Evolutionary conservation across 805 yeast genomes (phyloP), one percentile per base, ranked within the genome.

Genomic region (Zygosaccharomyces lentus): DNA sequence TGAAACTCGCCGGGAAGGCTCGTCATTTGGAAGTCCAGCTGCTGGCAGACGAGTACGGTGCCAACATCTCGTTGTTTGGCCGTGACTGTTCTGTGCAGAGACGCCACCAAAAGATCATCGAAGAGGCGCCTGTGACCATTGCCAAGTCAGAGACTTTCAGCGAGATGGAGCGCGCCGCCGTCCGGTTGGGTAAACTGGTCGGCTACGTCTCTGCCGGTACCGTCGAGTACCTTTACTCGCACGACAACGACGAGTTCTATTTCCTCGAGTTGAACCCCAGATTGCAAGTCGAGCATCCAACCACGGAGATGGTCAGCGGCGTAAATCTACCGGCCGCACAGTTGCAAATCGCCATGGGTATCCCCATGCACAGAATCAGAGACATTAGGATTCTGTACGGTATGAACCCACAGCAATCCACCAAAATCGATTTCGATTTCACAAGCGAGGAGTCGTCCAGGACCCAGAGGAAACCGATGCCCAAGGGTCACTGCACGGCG

Each of bases 181-280:
- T 93, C 25, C 81, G 99, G 73, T 79, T 93, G 57, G 99, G 99
- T 69, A 80, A 82, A 68, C 78, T 93, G 55, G 99, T 93, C 44
- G 99, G 99, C 55, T 93, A 93, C 63, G 99, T 93, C 27, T 87
- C 96, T 51, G 98, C 99, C 23, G 99, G 99, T 78, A 93, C 99
- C 37, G 98, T 93, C 46, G 99, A 93, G 71, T 93, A 93, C 71
- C 76, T 93, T 58, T 93, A 93, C 67, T 88, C 96, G 23, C 93
- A 89, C 66, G 80, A 86, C 47, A 97, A 93, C 51, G 90, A 91
- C 69, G 88, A 90, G 66, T 93, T 91, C 67, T 93, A 90, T 76
- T 93, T 93, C 70, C 76, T 93, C 66, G 99, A 93, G 73, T 78
- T 93, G 67, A 93, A 93, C 68, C 99, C 99, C 61, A 87, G 99